Evolutionary conservation across 768 basidiomycete genomes (phyloP), one percentile per base, ranked within the genome.

Genomic region (Boletus vermiculosoides): DNA sequence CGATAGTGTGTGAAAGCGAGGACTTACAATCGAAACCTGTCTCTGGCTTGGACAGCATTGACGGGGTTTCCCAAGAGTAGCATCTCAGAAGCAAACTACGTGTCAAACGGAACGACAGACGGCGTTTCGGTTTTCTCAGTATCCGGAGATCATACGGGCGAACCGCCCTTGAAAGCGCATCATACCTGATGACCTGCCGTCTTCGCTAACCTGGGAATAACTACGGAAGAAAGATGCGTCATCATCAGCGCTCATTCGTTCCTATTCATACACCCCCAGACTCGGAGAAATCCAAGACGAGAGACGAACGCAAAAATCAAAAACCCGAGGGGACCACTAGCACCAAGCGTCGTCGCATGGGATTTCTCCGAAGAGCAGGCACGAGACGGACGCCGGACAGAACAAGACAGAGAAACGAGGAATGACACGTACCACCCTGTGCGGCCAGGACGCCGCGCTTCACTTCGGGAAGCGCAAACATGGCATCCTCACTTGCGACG

Each of bases 401-500:
- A 46, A 31, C 9, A 28, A 41, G 40, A 31, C 7, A n/a, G 9
- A 3, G 59, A 45, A 47, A 22, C 52, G 37, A 22, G 22, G n/a
- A 15, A 37, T 2, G 36, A 41, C 2, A 74, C 79, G 52, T 58
- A 85, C 88, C 88, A 65, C 90, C 90, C 64, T 86, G 84, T 13
- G 80, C 73, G 13, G 88, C 89, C 31, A 88, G 65, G 9, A 91
- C 90, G 0, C 92, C 91, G 30, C 87, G 79, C 69, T 84, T 87
- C 5, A 90, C 90, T 62, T 92, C 90, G 0, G 88, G 88, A 25
- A 91, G 76, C 5, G 83, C 88, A 59, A 93, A 90, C 54, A 78
- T 81, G 3, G 89, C 84, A 16, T 83, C 80, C 49, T 83, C 77
- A 57, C 77, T 80, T 2, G 90, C 85, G 20, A 92, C 69, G 51